Base-by-base conservation (phyloP, 257 asterid species). In the Solanum virginianum region DNA sequence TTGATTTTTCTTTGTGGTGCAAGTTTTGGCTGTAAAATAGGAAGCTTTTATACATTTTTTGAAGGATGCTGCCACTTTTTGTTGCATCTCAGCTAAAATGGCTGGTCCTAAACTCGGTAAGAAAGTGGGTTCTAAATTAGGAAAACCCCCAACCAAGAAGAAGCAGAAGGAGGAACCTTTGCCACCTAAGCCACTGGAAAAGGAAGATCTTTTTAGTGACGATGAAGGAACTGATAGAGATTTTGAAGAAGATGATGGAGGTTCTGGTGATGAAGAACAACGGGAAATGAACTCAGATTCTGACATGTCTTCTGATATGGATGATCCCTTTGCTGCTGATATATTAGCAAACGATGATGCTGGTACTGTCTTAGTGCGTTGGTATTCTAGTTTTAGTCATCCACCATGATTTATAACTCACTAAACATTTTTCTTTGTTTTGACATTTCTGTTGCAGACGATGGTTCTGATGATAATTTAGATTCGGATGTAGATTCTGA, bases 221-320 rank as follows among this genome's bases (percentile, higher is more conserved):
- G 89, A 92, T 18, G 98, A 91, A 69, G 88, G 79, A 74, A 65
- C 70, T 4, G 92, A 82, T 77, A 92, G 83, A 62, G 89, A 89
- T 56, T 86, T 86, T 14, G 88, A 91, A 49, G 85, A 55, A 70
- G 86, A 56, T 71, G 85, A 74, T 47, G 89, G 87, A 74, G 88
- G 74, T 10, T 88, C 88, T 54, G 91, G 91, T 71, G 89, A 39
- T 55, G 94, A 94, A 84, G 94, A 91, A 83, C 86, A 68, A 81
- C 87, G 57, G 65, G 92, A 72, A 84, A 82, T 55, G 59, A 88
- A 86, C 82, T 89, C 97, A 39, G 93, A 89, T 80, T 94, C 96
- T 68, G 98, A 92, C 5, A 87, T 94, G 87, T 94, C 95, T 6
- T 92, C 98, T 9, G 94, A 87, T n/a, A 94, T 92, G 26, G 98